Percentiles rank a stretch among this genome's conserved stretches.
Evolutionary conservation across 352 stramenopile species (phyloP).

Genomic region (Globisporangium radiosum): DNA sequence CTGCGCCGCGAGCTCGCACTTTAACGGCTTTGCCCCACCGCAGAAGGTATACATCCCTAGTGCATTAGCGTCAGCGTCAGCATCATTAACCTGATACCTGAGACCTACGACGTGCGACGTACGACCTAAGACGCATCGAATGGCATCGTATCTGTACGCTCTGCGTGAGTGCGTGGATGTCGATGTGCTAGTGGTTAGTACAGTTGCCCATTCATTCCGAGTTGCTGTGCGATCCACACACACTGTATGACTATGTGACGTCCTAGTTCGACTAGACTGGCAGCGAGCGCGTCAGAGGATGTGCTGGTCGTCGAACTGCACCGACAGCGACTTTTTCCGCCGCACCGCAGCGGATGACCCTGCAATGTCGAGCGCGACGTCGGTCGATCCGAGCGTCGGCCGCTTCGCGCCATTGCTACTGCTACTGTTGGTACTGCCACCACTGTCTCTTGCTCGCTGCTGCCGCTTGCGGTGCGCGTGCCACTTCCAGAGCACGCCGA

Average conservation of each 20-base stretch:
- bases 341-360: constrained; percentile 3
- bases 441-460: constrained; percentile 1
- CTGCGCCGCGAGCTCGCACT: constrained; percentile 83
- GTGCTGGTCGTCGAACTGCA: constrained; percentile 15
- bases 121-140: too few species aligned
- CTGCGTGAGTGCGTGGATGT: background rate
- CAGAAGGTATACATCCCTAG: constrained; percentile 83
- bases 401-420: background rate
- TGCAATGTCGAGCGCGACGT: constrained; percentile 2
- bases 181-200: too few species aligned
- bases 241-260: background rate
- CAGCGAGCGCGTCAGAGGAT: constrained; percentile 1
- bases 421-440: background rate
- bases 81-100: too few species aligned
- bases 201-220: too few species aligned
- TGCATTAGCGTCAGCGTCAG: background rate
- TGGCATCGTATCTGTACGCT: background rate
- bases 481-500: constrained; percentile 12
- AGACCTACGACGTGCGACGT: too few species aligned
- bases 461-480: constrained; percentile 13
- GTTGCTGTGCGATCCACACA: too few species aligned
- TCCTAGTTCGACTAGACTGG: background rate
- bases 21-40: constrained; percentile 89
- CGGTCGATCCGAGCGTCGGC: constrained; percentile 2
- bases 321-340: constrained; percentile 13